Conservation (phyloP, 345 rosid species). For the Eucalyptus erythrocorys region DNA sequence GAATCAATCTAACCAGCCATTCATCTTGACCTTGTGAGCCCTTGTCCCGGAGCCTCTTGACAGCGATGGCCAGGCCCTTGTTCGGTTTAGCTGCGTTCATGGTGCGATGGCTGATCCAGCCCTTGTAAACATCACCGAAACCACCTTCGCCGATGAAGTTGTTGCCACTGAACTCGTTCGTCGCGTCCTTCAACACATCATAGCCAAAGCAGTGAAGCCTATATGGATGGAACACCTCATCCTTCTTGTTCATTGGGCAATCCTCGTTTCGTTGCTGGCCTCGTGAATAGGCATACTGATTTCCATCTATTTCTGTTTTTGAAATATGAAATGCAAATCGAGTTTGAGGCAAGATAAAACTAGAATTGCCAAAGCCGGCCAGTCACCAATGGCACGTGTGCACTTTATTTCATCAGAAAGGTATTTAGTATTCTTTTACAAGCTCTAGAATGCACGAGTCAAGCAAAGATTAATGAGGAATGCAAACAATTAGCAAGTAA, state of each 20-base stretch:
- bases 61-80: slow-evolving; percentile 15
- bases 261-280: not conserved
- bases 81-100: slow-evolving; percentile 2
- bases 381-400: not conserved
- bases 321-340: not conserved
- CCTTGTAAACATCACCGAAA: slow-evolving; percentile 34
- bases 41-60: slow-evolving; percentile 26
- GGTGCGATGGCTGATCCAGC: slow-evolving; percentile 17
- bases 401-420: not conserved
- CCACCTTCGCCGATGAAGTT: slow-evolving; percentile 38
- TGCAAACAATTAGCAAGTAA: not conserved
- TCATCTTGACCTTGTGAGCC: slow-evolving; percentile 29
- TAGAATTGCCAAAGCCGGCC: not conserved
- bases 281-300: not conserved
- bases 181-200: slow-evolving; percentile 8
- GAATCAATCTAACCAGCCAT: slow-evolving; percentile 22
- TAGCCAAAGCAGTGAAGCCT: slow-evolving; percentile 9
- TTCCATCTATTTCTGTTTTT: not conserved
- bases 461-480: not conserved
- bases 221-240: not conserved
- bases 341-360: not conserved
- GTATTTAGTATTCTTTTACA: not conserved
- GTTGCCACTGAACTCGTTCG: slow-evolving; percentile 17
- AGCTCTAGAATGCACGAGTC: not conserved
- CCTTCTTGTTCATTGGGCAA: not conserved